phyloP scores from a whole-genome alignment of 768 basidiomycete species.

The Serendipita indica region DNA sequence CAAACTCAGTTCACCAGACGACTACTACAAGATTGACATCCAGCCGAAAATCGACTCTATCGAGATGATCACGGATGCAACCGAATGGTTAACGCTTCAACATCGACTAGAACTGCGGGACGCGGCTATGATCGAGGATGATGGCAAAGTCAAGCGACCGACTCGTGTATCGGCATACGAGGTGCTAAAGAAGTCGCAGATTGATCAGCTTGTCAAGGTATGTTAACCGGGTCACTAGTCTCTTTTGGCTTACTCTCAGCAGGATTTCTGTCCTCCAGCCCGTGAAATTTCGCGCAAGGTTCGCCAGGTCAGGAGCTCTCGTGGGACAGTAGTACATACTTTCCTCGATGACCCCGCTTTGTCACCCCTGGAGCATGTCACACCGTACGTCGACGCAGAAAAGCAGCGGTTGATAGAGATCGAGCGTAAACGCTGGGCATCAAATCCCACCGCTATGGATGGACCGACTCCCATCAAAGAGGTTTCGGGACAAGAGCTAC shows the following conservation, averaged over 20 bases:
- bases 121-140: constrained; percentile 13
- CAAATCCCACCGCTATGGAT: background rate
- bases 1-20: constrained; percentile 51
- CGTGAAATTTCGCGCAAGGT: constrained; percentile 10
- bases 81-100: constrained; percentile 80
- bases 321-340: constrained; percentile 21
- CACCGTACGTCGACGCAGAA: constrained; percentile 63
- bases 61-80: constrained; percentile 79
- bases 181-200: constrained; percentile 61
- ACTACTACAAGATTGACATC: constrained; percentile 62
- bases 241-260: background rate
- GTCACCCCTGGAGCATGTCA: constrained; percentile 66
- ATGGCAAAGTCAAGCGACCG: constrained; percentile 56
- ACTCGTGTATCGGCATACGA: constrained; percentile 77
- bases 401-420: constrained; percentile 5
- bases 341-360: constrained; percentile 72
- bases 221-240: constrained; percentile 16
- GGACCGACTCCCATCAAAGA: constrained; percentile 33
- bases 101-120: constrained; percentile 60
- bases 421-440: constrained; percentile 6
- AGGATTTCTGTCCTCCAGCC: background rate
- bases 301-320: background rate
- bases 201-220: constrained; percentile 69
- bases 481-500: constrained; percentile 47
- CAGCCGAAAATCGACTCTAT: constrained; percentile 56